Base-by-base conservation (phyloP, 2,329 filamentous ascomycete genomes). In the Nothopassalora personata region DNA sequence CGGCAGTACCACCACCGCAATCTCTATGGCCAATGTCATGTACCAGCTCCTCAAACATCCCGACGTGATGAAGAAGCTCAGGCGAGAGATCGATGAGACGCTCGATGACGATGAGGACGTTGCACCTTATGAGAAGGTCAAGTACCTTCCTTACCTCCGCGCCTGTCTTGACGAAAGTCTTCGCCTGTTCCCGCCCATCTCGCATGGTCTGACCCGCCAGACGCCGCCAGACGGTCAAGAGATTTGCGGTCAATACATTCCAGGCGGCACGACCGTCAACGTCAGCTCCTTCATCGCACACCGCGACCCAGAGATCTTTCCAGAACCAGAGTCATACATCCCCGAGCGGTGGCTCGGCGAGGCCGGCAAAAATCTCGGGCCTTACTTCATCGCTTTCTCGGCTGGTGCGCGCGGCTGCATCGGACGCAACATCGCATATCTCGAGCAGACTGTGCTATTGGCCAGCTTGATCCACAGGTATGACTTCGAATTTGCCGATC, bases 61-160 rank as follows among this genome's bases (percentile, higher is more conserved):
- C 6, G 30, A 51, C 30, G 52, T 64, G 53, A 83, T 48, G 79
- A 80, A 60, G 31, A 64, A 64, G 43, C 61, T 64, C 9, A 59
- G 54, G n/a, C 48, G 57, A 53, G 63, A 65, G 48, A 59, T 65
- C 15, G 60, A 64, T 47, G 60, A 62, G 66, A 73, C 1, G 76
- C 77, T 15, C 2, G 79, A 81, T 23, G 66, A 73, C 6, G 70
- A 82, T 27, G 77, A 80, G 60, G 78, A 80, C 36, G 80, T 61
- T 65, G 67, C 54, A 66, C 68, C 58, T 2, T 60, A 61, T 28
- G 61, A 60, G 52, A 57, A 64, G 50, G 60, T 66, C 27, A 60
- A 61, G 49, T 59, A 55, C 60, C 53, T 65, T 0, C 63, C 65
- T 9, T 68, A 68, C 56, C 66, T 69, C 49, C 58, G 59, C 2